Evolutionary conservation across 768 basidiomycete species (phyloP).

Genomic region (Amanita rubescens): DNA sequence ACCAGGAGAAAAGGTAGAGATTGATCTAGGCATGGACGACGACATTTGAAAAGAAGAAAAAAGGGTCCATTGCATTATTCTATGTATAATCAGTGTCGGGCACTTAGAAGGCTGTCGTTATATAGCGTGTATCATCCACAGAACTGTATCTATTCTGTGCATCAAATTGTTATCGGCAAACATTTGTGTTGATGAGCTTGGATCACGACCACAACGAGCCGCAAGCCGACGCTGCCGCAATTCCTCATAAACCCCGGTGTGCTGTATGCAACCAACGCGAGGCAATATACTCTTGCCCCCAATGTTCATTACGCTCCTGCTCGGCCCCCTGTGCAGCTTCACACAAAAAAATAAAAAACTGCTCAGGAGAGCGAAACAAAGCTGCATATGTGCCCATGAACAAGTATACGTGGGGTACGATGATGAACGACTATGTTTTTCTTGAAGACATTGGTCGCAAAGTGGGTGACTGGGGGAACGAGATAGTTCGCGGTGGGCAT

Average conservation of each 20-base stretch:
- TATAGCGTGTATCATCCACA: neutral
- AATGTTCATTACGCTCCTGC: constrained; percentile 66
- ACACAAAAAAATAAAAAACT: constrained; percentile 60
- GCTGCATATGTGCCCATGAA: constrained; percentile 75
- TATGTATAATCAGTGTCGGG: too few species aligned
- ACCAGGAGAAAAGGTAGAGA: constrained; percentile 96
- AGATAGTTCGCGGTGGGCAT: constrained; percentile 61
- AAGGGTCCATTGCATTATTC: neutral
- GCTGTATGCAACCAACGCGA: constrained; percentile 37
- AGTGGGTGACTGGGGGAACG: constrained; percentile 64
- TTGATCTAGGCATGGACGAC: constrained; percentile 73
- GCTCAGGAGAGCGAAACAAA: constrained; percentile 69
- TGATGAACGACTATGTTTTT: constrained; percentile 87
- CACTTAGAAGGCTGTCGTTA: neutral
- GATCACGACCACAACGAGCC: neutral
- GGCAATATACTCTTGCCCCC: constrained; percentile 74
- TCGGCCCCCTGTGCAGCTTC: constrained; percentile 57
- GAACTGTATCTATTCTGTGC: too few species aligned
- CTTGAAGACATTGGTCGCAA: constrained; percentile 77
- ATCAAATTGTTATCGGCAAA: too few species aligned
- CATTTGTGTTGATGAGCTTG: neutral
- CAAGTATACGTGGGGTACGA: constrained; percentile 72
- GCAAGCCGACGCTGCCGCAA: constrained; percentile 11
- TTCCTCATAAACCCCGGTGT: constrained; percentile 29
- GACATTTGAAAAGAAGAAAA: constrained; percentile 49